These are phyloP conservation scores for Scenedesmus sp. DNA, from an alignment of 163 green algal species.

Conservation along the genomic window DNA sequence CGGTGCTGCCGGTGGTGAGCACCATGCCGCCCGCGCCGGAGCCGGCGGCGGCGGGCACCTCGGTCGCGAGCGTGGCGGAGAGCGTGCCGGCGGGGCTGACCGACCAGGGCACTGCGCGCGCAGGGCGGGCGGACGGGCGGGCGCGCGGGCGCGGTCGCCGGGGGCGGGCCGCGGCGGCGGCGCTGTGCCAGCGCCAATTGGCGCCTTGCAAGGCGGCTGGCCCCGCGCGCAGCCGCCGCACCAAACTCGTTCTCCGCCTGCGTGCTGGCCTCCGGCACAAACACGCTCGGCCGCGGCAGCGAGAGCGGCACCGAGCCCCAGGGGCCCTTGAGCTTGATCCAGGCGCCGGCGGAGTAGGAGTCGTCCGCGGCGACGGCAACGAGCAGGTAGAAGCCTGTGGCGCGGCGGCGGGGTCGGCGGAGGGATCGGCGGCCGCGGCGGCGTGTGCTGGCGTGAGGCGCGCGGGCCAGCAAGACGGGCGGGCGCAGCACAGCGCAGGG, in stretches of 20 bases:
- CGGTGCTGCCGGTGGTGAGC: background rate
- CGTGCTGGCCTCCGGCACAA: constrained; percentile 1
- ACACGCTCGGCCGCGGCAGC: background rate
- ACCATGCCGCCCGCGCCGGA: constrained; percentile 4
- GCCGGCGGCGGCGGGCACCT: background rate
- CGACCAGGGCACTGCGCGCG: constrained; percentile 20
- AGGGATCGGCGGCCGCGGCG: too few species aligned
- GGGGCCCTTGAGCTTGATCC: constrained; percentile 35
- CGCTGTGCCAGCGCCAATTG: background rate
- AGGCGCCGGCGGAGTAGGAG: constrained; percentile 1
- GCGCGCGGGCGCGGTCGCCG: too few species aligned
- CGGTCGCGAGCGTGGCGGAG: background rate
- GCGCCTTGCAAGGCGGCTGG: too few species aligned
- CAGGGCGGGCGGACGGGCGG: too few species aligned
- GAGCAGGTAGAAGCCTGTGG: constrained; percentile 38
- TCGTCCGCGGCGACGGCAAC: constrained; percentile 1
- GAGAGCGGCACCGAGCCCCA: constrained; percentile 19
- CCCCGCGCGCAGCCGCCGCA: too few species aligned
- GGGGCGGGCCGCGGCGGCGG: too few species aligned
- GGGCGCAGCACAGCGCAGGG: too few species aligned
- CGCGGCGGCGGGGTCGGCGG: too few species aligned
- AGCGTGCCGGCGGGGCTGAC: background rate
- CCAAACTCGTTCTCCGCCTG: background rate
- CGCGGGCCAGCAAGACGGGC: too few species aligned
- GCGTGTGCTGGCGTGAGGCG: too few species aligned